Conservation (phyloP, 306 rosid genomes). For the Fragaria ananassa region DNA sequence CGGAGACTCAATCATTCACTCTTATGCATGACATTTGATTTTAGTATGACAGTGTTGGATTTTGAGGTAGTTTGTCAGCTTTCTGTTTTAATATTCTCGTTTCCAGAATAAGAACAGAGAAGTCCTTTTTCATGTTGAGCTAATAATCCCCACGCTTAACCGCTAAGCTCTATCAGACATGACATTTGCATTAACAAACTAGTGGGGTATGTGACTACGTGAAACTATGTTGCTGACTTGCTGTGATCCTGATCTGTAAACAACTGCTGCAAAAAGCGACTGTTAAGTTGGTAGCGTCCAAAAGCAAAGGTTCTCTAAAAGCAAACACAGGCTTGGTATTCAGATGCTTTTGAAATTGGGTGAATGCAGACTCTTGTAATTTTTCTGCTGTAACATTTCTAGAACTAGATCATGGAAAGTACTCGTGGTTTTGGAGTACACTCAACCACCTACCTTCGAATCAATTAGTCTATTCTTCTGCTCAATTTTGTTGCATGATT, state of each 20-base stretch:
- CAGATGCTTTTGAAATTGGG: conserved; percentile 25
- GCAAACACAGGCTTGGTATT: conserved; percentile 19
- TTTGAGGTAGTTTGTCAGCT: not conserved
- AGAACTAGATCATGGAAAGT: not conserved
- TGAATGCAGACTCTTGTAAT: conserved; percentile 9
- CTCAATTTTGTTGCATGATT: not conserved
- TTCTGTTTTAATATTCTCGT: not conserved
- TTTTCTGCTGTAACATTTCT: not conserved
- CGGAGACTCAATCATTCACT: not conserved
- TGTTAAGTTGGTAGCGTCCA: conserved; percentile 10
- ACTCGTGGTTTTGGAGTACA: not conserved
- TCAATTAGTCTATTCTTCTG: not conserved
- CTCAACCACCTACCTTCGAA: not conserved
- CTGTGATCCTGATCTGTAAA: not conserved
- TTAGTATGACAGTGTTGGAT: not conserved
- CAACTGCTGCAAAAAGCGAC: conserved; percentile 23
- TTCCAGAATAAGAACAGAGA: not conserved
- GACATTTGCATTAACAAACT: conserved; percentile 13
- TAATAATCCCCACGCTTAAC: not conserved
- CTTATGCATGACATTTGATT: not conserved
- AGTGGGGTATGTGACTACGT: not conserved
- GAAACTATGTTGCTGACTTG: conserved; percentile 1
- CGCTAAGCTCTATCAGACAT: not conserved
- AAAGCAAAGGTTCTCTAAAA: conserved; percentile 2
- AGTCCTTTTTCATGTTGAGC: conserved; percentile 9